Percentiles rank a stretch among this genome's conserved stretches.
Conservation (phyloP, 2,329 filamentous ascomycete species). For the Zymoseptoria pseudotritici region DNA sequence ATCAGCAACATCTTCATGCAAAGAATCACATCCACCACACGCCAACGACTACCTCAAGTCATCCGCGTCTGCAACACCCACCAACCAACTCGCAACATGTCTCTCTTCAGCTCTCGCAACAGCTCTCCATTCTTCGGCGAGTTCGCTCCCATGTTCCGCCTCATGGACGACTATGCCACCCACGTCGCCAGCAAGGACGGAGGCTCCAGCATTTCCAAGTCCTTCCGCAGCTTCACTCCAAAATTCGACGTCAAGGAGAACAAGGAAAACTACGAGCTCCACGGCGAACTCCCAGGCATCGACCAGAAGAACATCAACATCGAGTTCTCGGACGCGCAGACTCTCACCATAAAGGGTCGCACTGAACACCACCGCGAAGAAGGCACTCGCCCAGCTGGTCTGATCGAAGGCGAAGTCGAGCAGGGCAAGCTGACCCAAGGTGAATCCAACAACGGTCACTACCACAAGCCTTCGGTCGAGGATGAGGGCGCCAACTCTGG, state of each 20-base stretch:
- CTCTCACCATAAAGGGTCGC: conserved; percentile 61
- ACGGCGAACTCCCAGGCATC: conserved; percentile 72
- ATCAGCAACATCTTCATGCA: conserved; percentile 21
- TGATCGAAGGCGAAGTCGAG: conserved; percentile 35
- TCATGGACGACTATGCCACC: conserved; percentile 40
- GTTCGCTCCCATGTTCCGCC: conserved; percentile 39
- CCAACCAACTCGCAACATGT: conserved; percentile 29
- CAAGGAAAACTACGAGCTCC: conserved; percentile 61
- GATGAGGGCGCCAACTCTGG: conserved; percentile 41
- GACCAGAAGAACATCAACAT: conserved; percentile 66
- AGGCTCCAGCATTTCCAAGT: conserved; percentile 9
- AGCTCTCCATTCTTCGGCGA: conserved; percentile 30
- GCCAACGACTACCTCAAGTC: conserved; percentile 23
- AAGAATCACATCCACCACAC: conserved; percentile 16
- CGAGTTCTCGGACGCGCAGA: conserved; percentile 71
- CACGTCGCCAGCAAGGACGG: conserved; percentile 25
- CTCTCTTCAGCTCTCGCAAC: conserved; percentile 21
- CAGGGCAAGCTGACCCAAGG: conserved; percentile 26
- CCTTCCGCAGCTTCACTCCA: conserved; percentile 57
- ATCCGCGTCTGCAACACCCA: conserved; percentile 22
- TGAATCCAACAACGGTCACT: conserved; percentile 22
- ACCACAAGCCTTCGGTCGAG: conserved; percentile 58
- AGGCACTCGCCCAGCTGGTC: conserved; percentile 44
- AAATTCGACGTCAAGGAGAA: conserved; percentile 73
- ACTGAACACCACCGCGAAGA: conserved; percentile 58